Conservation (phyloP, 2,329 filamentous ascomycete species). For the Clonostachys chloroleuca region DNA sequence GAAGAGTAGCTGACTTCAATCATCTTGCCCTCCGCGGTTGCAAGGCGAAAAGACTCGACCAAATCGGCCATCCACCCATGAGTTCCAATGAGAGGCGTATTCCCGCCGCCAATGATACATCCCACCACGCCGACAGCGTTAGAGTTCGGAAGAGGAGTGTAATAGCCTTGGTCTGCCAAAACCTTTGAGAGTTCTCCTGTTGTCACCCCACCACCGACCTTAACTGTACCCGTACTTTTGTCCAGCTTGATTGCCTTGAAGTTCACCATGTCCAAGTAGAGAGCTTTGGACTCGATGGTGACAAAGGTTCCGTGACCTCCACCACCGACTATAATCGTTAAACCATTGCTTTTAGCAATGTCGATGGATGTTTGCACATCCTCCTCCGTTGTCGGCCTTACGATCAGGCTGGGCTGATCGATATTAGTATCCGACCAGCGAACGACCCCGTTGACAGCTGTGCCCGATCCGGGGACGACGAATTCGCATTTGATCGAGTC, state of each 20-base stretch:
- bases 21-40: slow-evolving; percentile 10
- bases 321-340: slow-evolving; percentile 16
- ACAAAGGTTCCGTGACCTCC: slow-evolving; percentile 24
- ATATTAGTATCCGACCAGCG: slow-evolving; percentile 24
- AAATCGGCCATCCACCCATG: slow-evolving; percentile 25
- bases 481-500: no score
- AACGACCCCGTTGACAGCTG: no score
- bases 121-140: slow-evolving; percentile 16
- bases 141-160: slow-evolving; percentile 17
- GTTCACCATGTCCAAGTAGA: slow-evolving; percentile 24
- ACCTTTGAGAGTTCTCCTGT: slow-evolving; percentile 16
- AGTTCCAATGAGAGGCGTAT: slow-evolving; percentile 15
- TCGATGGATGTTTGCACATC: slow-evolving; percentile 18
- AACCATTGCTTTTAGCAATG: slow-evolving; percentile 16
- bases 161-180: slow-evolving; percentile 16
- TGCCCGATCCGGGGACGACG: no score
- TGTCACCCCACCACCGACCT: slow-evolving; percentile 18
- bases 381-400: slow-evolving; percentile 15
- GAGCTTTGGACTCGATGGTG: slow-evolving; percentile 12
- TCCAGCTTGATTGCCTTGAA: slow-evolving; percentile 21
- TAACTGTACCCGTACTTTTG: slow-evolving; percentile 12
- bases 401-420: slow-evolving; percentile 14
- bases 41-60: slow-evolving; percentile 16
- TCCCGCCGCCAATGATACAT: slow-evolving; percentile 17
- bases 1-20: slow-evolving; percentile 10